Base-by-base conservation (phyloP, 768 basidiomycete species). In the Pisolithus microcarpus region DNA sequence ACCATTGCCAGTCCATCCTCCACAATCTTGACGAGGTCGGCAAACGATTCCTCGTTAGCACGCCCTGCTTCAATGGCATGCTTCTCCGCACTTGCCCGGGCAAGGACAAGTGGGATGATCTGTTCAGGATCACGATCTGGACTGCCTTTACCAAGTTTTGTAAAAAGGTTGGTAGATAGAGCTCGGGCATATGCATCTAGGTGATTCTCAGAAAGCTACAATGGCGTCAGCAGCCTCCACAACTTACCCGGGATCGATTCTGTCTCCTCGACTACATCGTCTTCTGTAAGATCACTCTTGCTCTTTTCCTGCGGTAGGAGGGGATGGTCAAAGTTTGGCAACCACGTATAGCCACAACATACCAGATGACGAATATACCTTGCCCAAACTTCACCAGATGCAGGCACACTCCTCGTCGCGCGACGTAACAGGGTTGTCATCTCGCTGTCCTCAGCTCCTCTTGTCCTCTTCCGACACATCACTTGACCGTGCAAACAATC, bases 351-450 rank as follows among this genome's bases (percentile, higher is more conserved):
- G 18, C 40, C 8, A n/a, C 13, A 24, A 60, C 77, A 55, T 49
- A 87, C 90, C 67, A 87, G 59, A 56, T 78, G 77, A 37, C 86
- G 81, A 11, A 92, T 80, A 62, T 87, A 88, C 38, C 81, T 74
- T 5, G 87, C 82, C 84, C 86, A 88, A 15, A 89, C 70, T 58
- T 87, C 85, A 18, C 90, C 90, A 31, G 78, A 87, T 16, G 74
- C 77, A 38, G 90, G 88, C 0, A 83, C 80, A 60, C 89, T 90
- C 51, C 86, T 76, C 9, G 79, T 62, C 10, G 87, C 88, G 38
- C 88, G 72, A 52, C 66, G 70, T 26, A 79, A 72, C 15, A 73
- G 63, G n/a, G 59, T 57, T 28, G 71, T 53, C 56, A 84, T 74
- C 9, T 63, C 63, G 1, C 72, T 72, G 30, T 67, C 66, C 11